Evolutionary conservation across 257 asterid genomes (phyloP).

Genomic region (Lantana camara): DNA sequence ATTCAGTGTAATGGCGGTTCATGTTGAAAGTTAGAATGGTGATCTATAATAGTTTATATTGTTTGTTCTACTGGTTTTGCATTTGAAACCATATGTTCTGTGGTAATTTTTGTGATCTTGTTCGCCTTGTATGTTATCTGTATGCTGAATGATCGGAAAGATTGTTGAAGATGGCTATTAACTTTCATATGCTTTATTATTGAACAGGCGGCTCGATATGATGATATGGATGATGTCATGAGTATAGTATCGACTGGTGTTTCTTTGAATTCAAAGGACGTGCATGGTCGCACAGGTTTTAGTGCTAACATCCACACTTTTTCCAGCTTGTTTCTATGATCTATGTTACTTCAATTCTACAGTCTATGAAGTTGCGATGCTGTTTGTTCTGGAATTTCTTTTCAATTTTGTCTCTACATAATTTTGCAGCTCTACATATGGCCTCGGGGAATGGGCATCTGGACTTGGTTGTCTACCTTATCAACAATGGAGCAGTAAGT

Average conservation of each 20-base stretch:
- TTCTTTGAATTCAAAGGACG: conserved; percentile 55
- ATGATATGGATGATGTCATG: conserved; percentile 54
- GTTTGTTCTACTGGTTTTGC: too few species aligned
- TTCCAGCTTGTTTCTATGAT: not conserved
- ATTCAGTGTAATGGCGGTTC: not conserved
- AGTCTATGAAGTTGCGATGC: not conserved
- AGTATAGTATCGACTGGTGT: conserved; percentile 50
- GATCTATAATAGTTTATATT: not conserved
- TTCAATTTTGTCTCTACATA: conserved; percentile 13
- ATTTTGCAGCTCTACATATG: conserved; percentile 89
- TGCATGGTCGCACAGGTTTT: conserved; percentile 63
- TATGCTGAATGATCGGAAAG: not conserved
- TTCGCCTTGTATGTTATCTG: not conserved
- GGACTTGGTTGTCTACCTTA: conserved; percentile 67
- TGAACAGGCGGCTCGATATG: conserved; percentile 64
- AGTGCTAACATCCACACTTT: not conserved
- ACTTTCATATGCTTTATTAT: conserved; percentile 1
- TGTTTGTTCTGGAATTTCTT: not conserved
- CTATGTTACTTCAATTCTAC: not conserved
- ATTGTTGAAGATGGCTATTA: not conserved
- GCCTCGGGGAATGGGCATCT: conserved; percentile 95
- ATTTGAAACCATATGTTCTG: too few species aligned
- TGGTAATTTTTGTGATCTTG: not conserved
- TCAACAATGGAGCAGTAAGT: conserved; percentile 75
- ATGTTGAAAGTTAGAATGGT: not conserved